Evolutionary conservation across 2,329 filamentous ascomycete species (phyloP).

Genomic region (Monilinia laxa): DNA sequence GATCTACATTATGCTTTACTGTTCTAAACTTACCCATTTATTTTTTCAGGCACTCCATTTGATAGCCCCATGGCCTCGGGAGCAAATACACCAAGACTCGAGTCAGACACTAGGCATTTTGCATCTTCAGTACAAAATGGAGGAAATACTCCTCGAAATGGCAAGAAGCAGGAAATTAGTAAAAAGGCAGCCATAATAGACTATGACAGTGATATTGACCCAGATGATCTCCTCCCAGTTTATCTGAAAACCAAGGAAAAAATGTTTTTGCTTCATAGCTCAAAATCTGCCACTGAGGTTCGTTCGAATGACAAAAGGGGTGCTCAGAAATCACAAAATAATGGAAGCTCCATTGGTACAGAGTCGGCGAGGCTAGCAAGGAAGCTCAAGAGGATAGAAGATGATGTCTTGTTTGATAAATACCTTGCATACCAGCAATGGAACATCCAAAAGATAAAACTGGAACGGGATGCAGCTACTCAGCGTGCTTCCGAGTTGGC

Average conservation of each 20-base stretch:
- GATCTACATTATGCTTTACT: background rate
- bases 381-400: constrained; percentile 75
- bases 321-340: constrained; percentile 25
- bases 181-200: constrained; percentile 42
- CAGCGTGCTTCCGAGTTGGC: constrained; percentile 41
- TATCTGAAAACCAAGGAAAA: constrained; percentile 74
- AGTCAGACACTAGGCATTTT: constrained; percentile 38
- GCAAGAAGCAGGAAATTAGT: constrained; percentile 28
- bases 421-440: constrained; percentile 64
- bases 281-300: constrained; percentile 45
- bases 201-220: constrained; percentile 71
- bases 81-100: constrained; percentile 37
- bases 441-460: constrained; percentile 55
- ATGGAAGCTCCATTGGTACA: constrained; percentile 27
- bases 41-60: constrained; percentile 36
- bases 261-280: constrained; percentile 61
- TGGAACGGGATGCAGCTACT: constrained; percentile 63
- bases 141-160: constrained; percentile 19
- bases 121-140: constrained; percentile 23
- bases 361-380: constrained; percentile 65
- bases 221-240: constrained; percentile 70
- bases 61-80: constrained; percentile 40
- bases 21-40: constrained; percentile 19
- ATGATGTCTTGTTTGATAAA: constrained; percentile 72
- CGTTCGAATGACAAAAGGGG: constrained; percentile 26